These are phyloP conservation scores for Irpex sp. DNA, from an alignment of 1,284 basidiomycete species.

Conservation along the genomic window DNA sequence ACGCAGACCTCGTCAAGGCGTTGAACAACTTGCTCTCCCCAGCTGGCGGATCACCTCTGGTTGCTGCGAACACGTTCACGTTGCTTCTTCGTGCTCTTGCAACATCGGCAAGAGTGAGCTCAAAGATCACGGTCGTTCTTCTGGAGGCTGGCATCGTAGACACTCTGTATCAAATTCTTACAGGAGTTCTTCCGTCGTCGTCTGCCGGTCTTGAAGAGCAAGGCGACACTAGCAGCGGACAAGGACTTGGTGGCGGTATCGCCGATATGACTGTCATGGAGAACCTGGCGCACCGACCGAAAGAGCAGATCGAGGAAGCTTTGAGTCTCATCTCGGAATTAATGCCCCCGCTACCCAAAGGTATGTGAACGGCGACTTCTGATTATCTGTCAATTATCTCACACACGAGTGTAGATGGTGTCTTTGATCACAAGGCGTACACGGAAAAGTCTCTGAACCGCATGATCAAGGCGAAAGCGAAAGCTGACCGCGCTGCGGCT, in stretches of 20 bases:
- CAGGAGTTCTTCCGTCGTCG: conserved; percentile 80
- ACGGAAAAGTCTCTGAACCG: conserved; percentile 80
- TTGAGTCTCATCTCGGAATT: conserved; percentile 85
- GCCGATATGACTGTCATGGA: conserved; percentile 98
- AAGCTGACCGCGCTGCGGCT: conserved; percentile 69
- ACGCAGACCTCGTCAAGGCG: conserved; percentile 78
- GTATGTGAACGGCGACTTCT: conserved; percentile 34
- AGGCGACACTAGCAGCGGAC: conserved; percentile 57
- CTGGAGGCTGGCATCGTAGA: conserved; percentile 89
- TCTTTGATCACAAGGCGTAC: conserved; percentile 89
- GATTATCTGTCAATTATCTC: conserved; percentile 9
- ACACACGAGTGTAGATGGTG: conserved; percentile 60
- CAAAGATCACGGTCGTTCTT: conserved; percentile 81
- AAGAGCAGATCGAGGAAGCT: conserved; percentile 94
- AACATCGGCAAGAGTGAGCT: conserved; percentile 81
- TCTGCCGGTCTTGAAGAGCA: conserved; percentile 56
- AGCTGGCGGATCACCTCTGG: conserved; percentile 79
- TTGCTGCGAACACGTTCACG: conserved; percentile 85
- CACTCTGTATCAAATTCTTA: conserved; percentile 90
- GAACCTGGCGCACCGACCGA: conserved; percentile 92
- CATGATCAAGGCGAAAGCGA: conserved; percentile 73
- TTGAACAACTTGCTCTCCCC: conserved; percentile 85
- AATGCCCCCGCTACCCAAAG: conserved; percentile 88
- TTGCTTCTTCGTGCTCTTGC: conserved; percentile 84
- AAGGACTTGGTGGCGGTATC: conserved; percentile 79